These are phyloP conservation scores for Platismatia glauca DNA, from an alignment of 495 filamentous ascomycete species.

Conservation along the genomic window DNA sequence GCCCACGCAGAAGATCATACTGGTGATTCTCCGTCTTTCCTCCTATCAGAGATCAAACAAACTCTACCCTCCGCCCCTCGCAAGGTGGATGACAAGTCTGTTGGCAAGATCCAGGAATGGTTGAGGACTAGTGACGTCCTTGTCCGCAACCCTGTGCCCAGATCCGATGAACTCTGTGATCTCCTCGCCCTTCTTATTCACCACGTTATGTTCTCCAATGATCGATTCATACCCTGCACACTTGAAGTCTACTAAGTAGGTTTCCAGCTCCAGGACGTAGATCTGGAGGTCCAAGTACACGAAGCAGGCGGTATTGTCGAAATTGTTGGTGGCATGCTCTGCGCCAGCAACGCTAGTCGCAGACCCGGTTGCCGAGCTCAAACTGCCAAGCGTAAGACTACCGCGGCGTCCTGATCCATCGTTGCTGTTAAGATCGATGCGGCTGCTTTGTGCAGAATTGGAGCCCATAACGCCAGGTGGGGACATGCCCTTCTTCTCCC, in stretches of 20 bases:
- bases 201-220: constrained; percentile 39
- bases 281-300: constrained; percentile 95
- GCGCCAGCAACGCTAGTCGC: constrained; percentile 29
- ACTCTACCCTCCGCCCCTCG: constrained; percentile 20
- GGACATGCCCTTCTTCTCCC: constrained; percentile 64
- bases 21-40: too few species aligned
- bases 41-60: too few species aligned
- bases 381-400: constrained; percentile 36
- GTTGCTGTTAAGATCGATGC: constrained; percentile 40
- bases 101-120: constrained; percentile 49
- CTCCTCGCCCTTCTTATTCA: constrained; percentile 18
- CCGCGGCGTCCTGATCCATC: constrained; percentile 41
- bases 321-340: constrained; percentile 20
- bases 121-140: constrained; percentile 48
- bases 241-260: constrained; percentile 97
- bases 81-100: constrained; percentile 45
- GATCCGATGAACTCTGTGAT: constrained; percentile 14
- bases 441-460: constrained; percentile 47
- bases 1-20: background rate
- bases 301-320: constrained; percentile 46
- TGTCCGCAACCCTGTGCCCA: constrained; percentile 29
- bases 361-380: constrained; percentile 34
- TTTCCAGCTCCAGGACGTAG: constrained; percentile 86
- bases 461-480: constrained; percentile 43
- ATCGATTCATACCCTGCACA: constrained; percentile 94